Percentiles rank a stretch among this genome's conserved stretches.
These are phyloP conservation scores for Talaromyces nanjingensis DNA, from an alignment of 495 filamentous ascomycete species.

Conservation along the genomic window DNA sequence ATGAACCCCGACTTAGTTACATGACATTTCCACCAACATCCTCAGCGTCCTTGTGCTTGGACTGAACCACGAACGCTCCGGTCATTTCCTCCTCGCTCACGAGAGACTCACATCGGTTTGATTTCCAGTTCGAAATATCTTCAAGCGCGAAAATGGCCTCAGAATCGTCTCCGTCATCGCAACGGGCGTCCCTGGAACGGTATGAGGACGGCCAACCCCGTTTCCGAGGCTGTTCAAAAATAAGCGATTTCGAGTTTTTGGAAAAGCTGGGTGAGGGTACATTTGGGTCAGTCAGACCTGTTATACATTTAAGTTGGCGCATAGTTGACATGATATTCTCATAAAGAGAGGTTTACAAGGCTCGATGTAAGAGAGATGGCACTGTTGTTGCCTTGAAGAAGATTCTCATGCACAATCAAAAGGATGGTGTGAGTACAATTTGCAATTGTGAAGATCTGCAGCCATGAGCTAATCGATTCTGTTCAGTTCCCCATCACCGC, in stretches of 20 bases:
- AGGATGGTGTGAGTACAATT: constrained; percentile 65
- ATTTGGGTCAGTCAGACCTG: constrained; percentile 63
- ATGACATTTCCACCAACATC: not conserved
- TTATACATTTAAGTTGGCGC: constrained; percentile 3
- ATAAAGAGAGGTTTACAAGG: constrained; percentile 82
- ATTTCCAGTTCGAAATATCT: not conserved
- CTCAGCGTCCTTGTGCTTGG: not conserved
- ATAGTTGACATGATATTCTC: not conserved
- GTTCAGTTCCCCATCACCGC: constrained; percentile 87
- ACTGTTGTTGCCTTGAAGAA: constrained; percentile 86
- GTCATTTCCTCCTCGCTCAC: not conserved
- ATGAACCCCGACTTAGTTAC: not conserved
- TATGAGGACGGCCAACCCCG: constrained; percentile 32
- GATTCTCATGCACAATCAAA: constrained; percentile 93
- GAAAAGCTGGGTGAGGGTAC: constrained; percentile 96
- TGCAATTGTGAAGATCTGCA: not conserved
- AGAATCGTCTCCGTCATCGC: constrained; percentile 15
- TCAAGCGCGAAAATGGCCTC: constrained; percentile 21
- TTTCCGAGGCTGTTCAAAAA: constrained; percentile 81
- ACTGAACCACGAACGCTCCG: not conserved
- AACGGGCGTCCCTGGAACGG: constrained; percentile 22
- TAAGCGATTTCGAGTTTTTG: constrained; percentile 79
- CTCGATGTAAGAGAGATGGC: constrained; percentile 65
- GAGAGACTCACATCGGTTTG: not conserved
- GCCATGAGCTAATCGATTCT: constrained; percentile 9